Evolutionary conservation across 306 rosid genomes (phyloP), one percentile per base, ranked within the genome.

Genomic region (Malus orientalis): DNA sequence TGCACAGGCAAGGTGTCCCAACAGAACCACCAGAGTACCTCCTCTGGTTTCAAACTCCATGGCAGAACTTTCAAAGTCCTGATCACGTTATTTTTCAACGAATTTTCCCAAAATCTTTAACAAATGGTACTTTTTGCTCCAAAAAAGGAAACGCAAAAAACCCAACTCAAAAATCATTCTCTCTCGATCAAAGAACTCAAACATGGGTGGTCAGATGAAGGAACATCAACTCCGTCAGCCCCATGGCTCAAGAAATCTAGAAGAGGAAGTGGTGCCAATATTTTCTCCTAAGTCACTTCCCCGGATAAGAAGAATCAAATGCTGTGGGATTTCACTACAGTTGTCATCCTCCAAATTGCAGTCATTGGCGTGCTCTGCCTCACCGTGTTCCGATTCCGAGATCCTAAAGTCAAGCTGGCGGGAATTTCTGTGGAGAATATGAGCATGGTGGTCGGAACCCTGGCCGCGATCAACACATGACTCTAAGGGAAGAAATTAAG

Each of bases 291-390:
- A 53, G 44, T 32, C 44, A 7, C 36, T 54, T 8, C 27, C 74
- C 11, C 42, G 67, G 59, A 25, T 23, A 44, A 57, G 80, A 76
- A 67, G 80, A 57, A 25, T 76, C n/a, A 76, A 76, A 47, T 67
- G 13, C 47, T 67, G 59, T 55, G 74, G 80, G 32, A 55, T 76
- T 40, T 66, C 5, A 25, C 12, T 55, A 74, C 74, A 54, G 30
- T 54, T 10, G 22, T 67, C 18, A 40, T 76, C 10, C 74, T 76
- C 55, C 74, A 76, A 27, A 33, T 67, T 16, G 74, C 67, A 22
- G 65, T 76, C 5, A 11, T 76, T 8, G 66, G 74, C 12, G 74
- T 76, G 58, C 74, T 76, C 5, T 36, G 32, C 40, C 80, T 76
- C 67, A 76, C 80, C 2, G 14, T 76, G 1, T 57, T 76, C 42